Evolutionary conservation across 2,329 filamentous ascomycete species (phyloP), one percentile per base, ranked within the genome.

Genomic region (Pleoardoris graminearum): DNA sequence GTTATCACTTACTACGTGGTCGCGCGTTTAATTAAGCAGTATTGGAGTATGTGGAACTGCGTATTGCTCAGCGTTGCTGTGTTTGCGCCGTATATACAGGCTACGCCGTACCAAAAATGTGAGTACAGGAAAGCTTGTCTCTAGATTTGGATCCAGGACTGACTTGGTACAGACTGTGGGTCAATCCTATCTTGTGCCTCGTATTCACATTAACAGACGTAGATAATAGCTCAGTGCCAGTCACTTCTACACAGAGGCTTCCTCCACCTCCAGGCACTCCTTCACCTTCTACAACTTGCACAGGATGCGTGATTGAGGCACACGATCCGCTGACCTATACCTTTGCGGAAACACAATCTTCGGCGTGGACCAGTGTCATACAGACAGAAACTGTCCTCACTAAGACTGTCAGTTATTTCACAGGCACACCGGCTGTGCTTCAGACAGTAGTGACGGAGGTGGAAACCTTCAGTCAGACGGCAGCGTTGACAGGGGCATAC

Each of bases 261-360:
- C 17, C 36, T 39, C 12, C 33, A 32, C 19, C 49, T 32, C 35
- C 35, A 42, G 16, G n/a, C 17, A 22, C 5, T 22, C 7, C 17
- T 22, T 22, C 36, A 22, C 36, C 36, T 14, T 11, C 36, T 39
- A 4, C 21, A 23, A 23, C 36, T n/a, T 72, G 70, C 41, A 70
- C 68, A 4, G 70, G 70, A 19, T 72, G 70, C 42, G 60, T 65
- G 1, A 52, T 72, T 10, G 56, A 67, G 44, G 69, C 64, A 0
- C 52, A 59, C 3, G 50, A 54, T 12, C 67, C 66, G 7, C 36
- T 55, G 6, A 70, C 11, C 12, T 14, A 22, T 22, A 19, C 36
- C 3, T 39, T 39, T 19, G 10, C 8, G 7, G 36, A 39, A 14
- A 19, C 17, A 22, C 22, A 29, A 5, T 29, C 14, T 43, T 23